These are phyloP conservation scores for Hymenoscyphus infarciens DNA, from an alignment of 2,329 filamentous ascomycete genomes.

Conservation along the genomic window DNA sequence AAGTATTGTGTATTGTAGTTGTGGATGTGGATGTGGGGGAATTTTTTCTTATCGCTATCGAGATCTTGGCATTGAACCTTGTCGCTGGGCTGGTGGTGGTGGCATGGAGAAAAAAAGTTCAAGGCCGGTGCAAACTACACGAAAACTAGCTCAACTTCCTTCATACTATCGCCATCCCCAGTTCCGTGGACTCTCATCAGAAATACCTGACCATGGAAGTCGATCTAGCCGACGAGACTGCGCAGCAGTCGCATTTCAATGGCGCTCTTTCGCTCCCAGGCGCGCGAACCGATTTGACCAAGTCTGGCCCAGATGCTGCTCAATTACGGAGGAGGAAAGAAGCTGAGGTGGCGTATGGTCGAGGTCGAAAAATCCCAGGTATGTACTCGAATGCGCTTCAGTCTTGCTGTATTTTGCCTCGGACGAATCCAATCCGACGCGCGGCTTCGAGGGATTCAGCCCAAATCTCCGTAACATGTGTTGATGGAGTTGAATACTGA, in stretches of 20 bases:
- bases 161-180: background rate
- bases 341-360: constrained; percentile 76
- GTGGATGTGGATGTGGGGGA: background rate
- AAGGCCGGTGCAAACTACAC: background rate
- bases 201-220: constrained; percentile 20
- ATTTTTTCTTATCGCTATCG: constrained; percentile 5
- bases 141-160: background rate
- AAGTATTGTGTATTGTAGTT: no score
- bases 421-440: background rate
- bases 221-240: constrained; percentile 18
- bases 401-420: background rate
- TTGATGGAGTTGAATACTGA: background rate
- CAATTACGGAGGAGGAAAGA: constrained; percentile 49
- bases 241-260: constrained; percentile 40
- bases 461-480: background rate
- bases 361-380: constrained; percentile 68
- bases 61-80: background rate
- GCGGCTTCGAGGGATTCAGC: background rate
- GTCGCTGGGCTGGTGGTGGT: background rate
- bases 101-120: constrained; percentile 5
- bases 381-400: constrained; percentile 1
- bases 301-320: constrained; percentile 29
- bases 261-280: constrained; percentile 50
- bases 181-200: background rate
- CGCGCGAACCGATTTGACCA: constrained; percentile 47